Conservation (phyloP, 2,329 filamentous ascomycete species). For the Ophiosphaerella korrae region DNA sequence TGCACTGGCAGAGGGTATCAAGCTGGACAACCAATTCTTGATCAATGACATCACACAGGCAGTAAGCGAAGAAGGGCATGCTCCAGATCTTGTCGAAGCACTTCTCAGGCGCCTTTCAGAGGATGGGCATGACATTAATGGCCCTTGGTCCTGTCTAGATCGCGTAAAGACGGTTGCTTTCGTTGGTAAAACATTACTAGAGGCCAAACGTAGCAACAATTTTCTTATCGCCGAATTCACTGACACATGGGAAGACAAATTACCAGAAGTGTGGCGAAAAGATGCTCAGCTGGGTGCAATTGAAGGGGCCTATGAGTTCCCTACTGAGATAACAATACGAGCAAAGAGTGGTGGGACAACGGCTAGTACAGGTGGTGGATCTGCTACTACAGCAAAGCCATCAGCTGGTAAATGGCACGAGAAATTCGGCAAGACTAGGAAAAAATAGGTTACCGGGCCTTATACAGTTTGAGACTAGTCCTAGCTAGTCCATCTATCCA, state of each 20-base stretch:
- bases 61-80: constrained; percentile 47
- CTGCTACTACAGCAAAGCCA: constrained; percentile 24
- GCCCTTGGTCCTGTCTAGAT: constrained; percentile 45
- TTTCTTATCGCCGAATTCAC: constrained; percentile 43
- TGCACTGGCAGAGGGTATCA: constrained; percentile 49
- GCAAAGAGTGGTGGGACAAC: constrained; percentile 21
- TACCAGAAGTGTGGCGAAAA: constrained; percentile 47
- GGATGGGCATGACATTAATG: constrained; percentile 30
- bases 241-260: constrained; percentile 43
- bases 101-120: constrained; percentile 43
- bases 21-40: constrained; percentile 48
- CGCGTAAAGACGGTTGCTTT: constrained; percentile 38
- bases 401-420: constrained; percentile 49
- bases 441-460: constrained; percentile 22
- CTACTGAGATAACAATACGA: constrained; percentile 40
- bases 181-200: constrained; percentile 38
- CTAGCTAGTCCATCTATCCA: too few species aligned
- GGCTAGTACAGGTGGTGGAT: constrained; percentile 5
- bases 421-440: constrained; percentile 43
- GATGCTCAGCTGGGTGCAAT: constrained; percentile 41
- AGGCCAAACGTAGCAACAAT: constrained; percentile 29
- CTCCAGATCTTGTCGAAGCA: constrained; percentile 42
- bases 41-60: constrained; percentile 37
- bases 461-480: background rate
- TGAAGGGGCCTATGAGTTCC: constrained; percentile 37